Evolutionary conservation across 306 rosid species (phyloP).

Genomic region (Cucurbita pepo): DNA sequence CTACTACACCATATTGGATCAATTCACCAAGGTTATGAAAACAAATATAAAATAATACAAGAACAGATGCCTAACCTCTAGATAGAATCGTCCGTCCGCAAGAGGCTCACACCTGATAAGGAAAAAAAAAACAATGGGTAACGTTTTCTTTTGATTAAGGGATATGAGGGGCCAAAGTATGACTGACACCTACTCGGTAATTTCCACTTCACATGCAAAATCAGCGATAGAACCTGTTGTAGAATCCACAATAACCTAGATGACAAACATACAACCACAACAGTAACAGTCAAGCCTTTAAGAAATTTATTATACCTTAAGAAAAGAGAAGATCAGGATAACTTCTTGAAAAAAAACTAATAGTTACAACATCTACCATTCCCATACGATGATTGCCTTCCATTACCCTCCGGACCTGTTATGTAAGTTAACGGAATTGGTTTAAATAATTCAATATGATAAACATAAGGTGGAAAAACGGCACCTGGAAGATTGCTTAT

Average conservation of each 20-base stretch:
- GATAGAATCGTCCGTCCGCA: constrained; percentile 93
- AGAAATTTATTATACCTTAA: constrained; percentile 8
- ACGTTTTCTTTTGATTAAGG: not conserved
- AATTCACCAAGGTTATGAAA: not conserved
- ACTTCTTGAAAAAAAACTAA: constrained; percentile 6
- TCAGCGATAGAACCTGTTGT: constrained; percentile 70
- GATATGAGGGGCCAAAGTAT: not conserved
- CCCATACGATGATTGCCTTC: constrained; percentile 99
- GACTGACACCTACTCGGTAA: constrained; percentile 70
- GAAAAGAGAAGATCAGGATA: constrained; percentile 11
- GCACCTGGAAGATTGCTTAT: not conserved
- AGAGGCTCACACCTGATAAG: constrained; percentile 86
- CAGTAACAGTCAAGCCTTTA: not conserved
- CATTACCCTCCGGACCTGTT: constrained; percentile 92
- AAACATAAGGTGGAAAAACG: not conserved
- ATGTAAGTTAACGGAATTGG: constrained; percentile 3
- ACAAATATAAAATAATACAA: not conserved
- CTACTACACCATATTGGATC: not conserved
- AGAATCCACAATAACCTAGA: constrained; percentile 62
- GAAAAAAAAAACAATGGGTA: not conserved
- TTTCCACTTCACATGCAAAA: constrained; percentile 94
- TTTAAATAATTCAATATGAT: not conserved
- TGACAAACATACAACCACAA: constrained; percentile 20
- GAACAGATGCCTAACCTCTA: constrained; percentile 46
- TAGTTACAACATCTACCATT: constrained; percentile 55